These are phyloP conservation scores for Heliocybe sulcata DNA, from an alignment of 1,284 basidiomycete species.

Conservation along the genomic window DNA sequence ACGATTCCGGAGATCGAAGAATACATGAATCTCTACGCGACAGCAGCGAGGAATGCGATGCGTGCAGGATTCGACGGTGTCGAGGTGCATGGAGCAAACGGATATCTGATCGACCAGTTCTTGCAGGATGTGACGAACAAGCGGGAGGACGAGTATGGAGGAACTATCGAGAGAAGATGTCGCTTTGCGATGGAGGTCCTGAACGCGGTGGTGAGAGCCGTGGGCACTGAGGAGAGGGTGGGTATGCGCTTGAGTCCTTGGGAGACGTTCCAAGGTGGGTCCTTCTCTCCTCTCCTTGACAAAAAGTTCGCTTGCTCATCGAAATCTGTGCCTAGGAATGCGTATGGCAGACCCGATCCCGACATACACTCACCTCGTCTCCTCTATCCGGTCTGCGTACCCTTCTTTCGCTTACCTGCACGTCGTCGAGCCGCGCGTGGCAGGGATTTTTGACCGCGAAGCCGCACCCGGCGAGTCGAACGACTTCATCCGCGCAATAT, in stretches of 20 bases:
- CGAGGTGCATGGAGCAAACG: slow-evolving; percentile 25
- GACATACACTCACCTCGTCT: slow-evolving; percentile 24
- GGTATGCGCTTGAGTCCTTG: slow-evolving; percentile 46
- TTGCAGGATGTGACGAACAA: slow-evolving; percentile 25
- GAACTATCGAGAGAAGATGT: slow-evolving; percentile 33
- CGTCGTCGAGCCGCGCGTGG: slow-evolving; percentile 24
- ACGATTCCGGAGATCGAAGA: slow-evolving; percentile 17
- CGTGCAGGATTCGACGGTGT: slow-evolving; percentile 27
- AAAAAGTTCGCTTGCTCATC: too few relatives aligned
- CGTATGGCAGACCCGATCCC: slow-evolving; percentile 30
- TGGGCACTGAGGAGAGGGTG: slow-evolving; percentile 19
- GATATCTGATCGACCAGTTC: slow-evolving; percentile 19
- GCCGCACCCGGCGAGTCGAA: background rate
- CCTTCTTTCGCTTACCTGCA: slow-evolving; percentile 36
- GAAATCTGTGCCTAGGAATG: slow-evolving; percentile 21
- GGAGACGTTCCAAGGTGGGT: slow-evolving; percentile 15
- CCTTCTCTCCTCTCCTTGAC: background rate
- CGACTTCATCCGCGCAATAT: slow-evolving; percentile 15
- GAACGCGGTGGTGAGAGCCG: slow-evolving; percentile 14
- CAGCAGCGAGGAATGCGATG: slow-evolving; percentile 17
- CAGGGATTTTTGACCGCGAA: background rate
- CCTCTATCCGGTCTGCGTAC: slow-evolving; percentile 17
- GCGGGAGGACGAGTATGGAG: slow-evolving; percentile 41
- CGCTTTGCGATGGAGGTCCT: slow-evolving; percentile 33
- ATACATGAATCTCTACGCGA: slow-evolving; percentile 14